Evolutionary conservation across 768 basidiomycete genomes (phyloP).

Genomic region (Pisolithus tinctorius): DNA sequence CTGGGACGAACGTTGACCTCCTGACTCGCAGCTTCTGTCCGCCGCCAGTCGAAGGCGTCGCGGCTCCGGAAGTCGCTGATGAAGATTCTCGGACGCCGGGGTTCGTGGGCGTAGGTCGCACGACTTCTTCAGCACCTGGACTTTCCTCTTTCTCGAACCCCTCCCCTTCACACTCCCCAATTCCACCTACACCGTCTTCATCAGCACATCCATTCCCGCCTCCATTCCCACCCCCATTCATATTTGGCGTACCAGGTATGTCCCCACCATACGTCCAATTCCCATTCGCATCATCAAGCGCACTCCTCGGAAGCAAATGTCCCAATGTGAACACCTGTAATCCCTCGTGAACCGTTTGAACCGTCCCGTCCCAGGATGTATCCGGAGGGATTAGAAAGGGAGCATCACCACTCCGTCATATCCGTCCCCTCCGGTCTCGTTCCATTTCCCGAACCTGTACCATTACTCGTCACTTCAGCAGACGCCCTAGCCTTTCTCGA

Average conservation of each 20-base stretch:
- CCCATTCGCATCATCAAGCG: conserved; percentile 44
- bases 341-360: conserved; percentile 46
- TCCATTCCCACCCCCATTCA: neutral
- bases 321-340: conserved; percentile 78
- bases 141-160: conserved; percentile 22
- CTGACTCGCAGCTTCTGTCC: conserved; percentile 57
- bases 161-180: conserved; percentile 14
- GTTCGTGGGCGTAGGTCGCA: conserved; percentile 33
- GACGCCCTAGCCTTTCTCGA: conserved; percentile 51
- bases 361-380: conserved; percentile 19
- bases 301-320: conserved; percentile 58
- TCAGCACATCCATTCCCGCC: conserved; percentile 14
- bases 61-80: conserved; percentile 9
- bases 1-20: conserved; percentile 76
- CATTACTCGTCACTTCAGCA: too few relatives aligned
- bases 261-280: conserved; percentile 54
- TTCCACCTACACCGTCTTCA: conserved; percentile 12
- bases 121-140: conserved; percentile 31
- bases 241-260: neutral
- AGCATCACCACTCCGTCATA: conserved; percentile 20
- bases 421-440: conserved; percentile 6
- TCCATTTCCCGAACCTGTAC: neutral
- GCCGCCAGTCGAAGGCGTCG: conserved; percentile 5
- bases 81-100: conserved; percentile 10
- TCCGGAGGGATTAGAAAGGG: conserved; percentile 23